A percentile compares a stretch with the other conserved stretches of the same genome.
These are phyloP conservation scores for Corylus americana DNA, from an alignment of 306 rosid species.

Conservation along the genomic window DNA sequence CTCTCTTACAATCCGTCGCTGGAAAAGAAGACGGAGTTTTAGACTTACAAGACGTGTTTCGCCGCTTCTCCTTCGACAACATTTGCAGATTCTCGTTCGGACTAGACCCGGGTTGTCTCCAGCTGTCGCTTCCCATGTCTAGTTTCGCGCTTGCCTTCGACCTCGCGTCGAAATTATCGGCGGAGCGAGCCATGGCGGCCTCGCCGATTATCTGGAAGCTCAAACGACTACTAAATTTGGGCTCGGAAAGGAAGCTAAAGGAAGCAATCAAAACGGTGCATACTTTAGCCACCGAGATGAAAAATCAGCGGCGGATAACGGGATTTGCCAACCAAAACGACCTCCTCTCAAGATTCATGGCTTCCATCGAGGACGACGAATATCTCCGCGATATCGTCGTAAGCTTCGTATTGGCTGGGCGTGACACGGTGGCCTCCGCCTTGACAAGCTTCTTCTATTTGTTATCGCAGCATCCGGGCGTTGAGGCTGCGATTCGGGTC, in stretches of 20 bases:
- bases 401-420: constrained; percentile 79
- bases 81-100: constrained; percentile 79
- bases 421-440: constrained; percentile 75
- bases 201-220: constrained; percentile 64
- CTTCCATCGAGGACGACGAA: constrained; percentile 47
- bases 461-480: constrained; percentile 49
- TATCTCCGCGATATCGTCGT: constrained; percentile 77
- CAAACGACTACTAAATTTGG: constrained; percentile 49
- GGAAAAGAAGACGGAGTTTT: not conserved
- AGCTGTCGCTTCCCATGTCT: constrained; percentile 42
- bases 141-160: constrained; percentile 58
- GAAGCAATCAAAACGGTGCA: constrained; percentile 49
- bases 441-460: constrained; percentile 65
- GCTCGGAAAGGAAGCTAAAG: constrained; percentile 64
- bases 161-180: constrained; percentile 59
- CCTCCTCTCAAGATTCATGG: constrained; percentile 81
- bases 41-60: constrained; percentile 72
- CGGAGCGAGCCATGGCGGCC: constrained; percentile 60
- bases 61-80: constrained; percentile 75
- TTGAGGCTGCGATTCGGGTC: constrained; percentile 40
- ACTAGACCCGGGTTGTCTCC: constrained; percentile 75
- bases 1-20: constrained; percentile 28
- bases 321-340: constrained; percentile 40
- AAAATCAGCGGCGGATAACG: constrained; percentile 33
- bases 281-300: constrained; percentile 42